Conservation (phyloP, 2,329 filamentous ascomycete species). For the Fusarium poae region DNA sequence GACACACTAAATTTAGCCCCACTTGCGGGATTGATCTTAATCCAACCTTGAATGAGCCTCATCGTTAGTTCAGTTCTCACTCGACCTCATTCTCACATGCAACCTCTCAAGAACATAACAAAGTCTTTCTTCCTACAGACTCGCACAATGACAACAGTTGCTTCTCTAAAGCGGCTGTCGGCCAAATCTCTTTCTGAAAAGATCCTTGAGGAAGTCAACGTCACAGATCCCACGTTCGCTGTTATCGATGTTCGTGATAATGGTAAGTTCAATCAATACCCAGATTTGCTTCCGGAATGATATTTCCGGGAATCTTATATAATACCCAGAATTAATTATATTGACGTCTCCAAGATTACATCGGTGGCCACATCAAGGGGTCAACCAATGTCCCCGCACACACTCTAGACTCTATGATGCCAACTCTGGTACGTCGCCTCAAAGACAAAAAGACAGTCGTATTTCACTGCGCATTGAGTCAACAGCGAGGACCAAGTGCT, state of each 20-base stretch:
- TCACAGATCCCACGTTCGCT: constrained; percentile 66
- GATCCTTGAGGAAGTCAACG: constrained; percentile 65
- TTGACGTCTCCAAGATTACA: constrained; percentile 71
- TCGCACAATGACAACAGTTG: constrained; percentile 66
- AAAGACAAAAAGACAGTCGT: constrained; percentile 84
- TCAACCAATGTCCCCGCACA: constrained; percentile 80
- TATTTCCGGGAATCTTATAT: neutral
- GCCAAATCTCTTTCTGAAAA: constrained; percentile 76
- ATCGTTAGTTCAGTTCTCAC: constrained; percentile 11
- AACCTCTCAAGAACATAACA: constrained; percentile 9
- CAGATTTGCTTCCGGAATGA: neutral
- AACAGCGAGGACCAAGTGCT: constrained; percentile 88
- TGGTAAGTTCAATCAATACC: constrained; percentile 59
- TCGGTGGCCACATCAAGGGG: constrained; percentile 88
- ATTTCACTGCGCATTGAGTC: constrained; percentile 93
- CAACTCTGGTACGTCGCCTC: constrained; percentile 84
- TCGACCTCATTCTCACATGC: constrained; percentile 29
- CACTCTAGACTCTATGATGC: constrained; percentile 80
- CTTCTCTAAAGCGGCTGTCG: constrained; percentile 74
- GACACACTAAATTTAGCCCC: constrained; percentile 20
- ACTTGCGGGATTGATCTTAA: constrained; percentile 1
- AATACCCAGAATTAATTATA: too few relatives aligned
- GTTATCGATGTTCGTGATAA: constrained; percentile 92
- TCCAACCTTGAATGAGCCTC: constrained; percentile 12
- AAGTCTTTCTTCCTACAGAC: constrained; percentile 21